These are phyloP conservation scores for Thalassia testudinum DNA, from an alignment of 116 monocot species.

Conservation along the genomic window DNA sequence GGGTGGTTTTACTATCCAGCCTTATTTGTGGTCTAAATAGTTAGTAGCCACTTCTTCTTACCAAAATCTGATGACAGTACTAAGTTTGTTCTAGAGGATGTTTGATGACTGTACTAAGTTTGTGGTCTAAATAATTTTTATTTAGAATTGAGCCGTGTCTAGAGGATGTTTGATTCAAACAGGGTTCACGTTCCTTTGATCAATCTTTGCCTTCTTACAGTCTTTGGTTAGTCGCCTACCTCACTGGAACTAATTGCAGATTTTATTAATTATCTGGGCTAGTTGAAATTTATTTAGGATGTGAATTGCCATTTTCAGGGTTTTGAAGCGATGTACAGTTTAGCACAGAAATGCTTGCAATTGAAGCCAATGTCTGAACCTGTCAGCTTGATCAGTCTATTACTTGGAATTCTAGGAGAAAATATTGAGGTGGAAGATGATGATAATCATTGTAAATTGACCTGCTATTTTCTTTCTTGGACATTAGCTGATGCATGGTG, in stretches of 20 bases:
- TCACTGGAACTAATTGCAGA: too few species aligned
- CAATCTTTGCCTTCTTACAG: not conserved
- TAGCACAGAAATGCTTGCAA: conserved; percentile 80
- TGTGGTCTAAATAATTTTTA: too few species aligned
- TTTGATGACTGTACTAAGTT: too few species aligned
- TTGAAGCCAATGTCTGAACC: conserved; percentile 35
- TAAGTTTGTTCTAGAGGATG: too few species aligned
- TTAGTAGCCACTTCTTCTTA: too few species aligned
- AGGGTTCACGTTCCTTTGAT: not conserved
- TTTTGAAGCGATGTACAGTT: conserved; percentile 64
- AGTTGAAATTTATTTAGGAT: not conserved
- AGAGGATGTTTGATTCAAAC: too few species aligned
- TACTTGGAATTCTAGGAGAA: conserved; percentile 72
- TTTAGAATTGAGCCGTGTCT: too few species aligned
- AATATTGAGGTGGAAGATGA: conserved; percentile 51
- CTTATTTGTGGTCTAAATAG: too few species aligned
- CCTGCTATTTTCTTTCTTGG: not conserved
- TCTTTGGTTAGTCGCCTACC: too few species aligned
- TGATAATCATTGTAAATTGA: not conserved
- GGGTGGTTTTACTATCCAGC: too few species aligned
- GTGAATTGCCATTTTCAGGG: conserved; percentile 29
- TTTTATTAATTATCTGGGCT: too few species aligned
- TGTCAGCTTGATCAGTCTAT: conserved; percentile 35
- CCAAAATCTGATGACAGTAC: too few species aligned
- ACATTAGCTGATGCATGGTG: not conserved